Percentiles rank a stretch among this genome's conserved stretches.
phyloP scores from a whole-genome alignment of 768 basidiomycete species.

The Boletus subparvulus region DNA sequence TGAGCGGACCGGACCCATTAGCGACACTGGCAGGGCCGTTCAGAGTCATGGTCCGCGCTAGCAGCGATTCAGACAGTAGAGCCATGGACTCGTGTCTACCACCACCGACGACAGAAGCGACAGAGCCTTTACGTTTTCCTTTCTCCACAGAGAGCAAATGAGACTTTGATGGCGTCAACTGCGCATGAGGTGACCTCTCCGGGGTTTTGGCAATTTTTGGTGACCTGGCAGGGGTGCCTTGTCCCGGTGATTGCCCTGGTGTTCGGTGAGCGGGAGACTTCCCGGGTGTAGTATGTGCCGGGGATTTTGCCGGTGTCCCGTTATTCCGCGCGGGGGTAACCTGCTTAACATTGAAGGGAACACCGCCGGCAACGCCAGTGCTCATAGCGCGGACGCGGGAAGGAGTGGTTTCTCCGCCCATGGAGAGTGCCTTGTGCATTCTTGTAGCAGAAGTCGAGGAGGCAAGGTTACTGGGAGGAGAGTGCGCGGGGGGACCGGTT shows the following conservation, averaged over 20 bases:
- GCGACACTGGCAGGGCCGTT: constrained; percentile 21
- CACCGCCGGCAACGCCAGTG: constrained; percentile 3
- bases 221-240: constrained; percentile 25
- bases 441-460: constrained; percentile 40
- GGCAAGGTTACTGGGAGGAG: constrained; percentile 41
- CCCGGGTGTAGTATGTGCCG: constrained; percentile 18
- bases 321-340: constrained; percentile 13
- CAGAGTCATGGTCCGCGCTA: constrained; percentile 6
- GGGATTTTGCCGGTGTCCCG: constrained; percentile 16
- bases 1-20: constrained; percentile 19
- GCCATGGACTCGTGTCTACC: constrained; percentile 16
- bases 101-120: constrained; percentile 18
- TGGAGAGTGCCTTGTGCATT: constrained; percentile 30
- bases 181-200: constrained; percentile 19
- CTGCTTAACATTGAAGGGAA: constrained; percentile 12
- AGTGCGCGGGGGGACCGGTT: constrained; percentile 18
- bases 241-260: constrained; percentile 22
- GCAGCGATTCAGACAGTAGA: constrained; percentile 18
- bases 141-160: constrained; percentile 18
- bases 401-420: constrained; percentile 8
- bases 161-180: constrained; percentile 21
- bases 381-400: constrained; percentile 22
- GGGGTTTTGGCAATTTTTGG: constrained; percentile 22
- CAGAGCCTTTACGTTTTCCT: constrained; percentile 20
- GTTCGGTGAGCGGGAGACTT: constrained; percentile 18